Evolutionary conservation across 2,329 filamentous ascomycete species (phyloP).

Genomic region (Bipolaris oryzae): DNA sequence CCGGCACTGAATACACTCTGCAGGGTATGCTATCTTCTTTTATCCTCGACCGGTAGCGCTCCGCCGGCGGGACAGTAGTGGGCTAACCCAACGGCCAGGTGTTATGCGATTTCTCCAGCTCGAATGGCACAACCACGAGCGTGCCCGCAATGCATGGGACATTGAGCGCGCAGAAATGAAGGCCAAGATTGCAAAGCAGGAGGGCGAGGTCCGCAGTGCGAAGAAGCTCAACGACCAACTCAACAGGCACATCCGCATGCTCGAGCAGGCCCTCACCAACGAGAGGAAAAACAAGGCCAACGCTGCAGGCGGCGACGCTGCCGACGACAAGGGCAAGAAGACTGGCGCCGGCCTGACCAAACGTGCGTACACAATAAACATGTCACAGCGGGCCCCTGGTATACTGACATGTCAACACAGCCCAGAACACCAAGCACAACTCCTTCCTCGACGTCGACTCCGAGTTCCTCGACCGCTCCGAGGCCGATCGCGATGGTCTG

Average conservation of each 20-base stretch:
- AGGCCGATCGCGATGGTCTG: conserved; percentile 63
- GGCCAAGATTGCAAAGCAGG: conserved; percentile 90
- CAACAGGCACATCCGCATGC: conserved; percentile 86
- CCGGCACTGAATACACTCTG: conserved; percentile 73
- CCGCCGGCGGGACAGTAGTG: conserved; percentile 6
- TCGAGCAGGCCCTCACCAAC: conserved; percentile 86
- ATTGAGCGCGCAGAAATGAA: conserved; percentile 99
- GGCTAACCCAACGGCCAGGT: conserved; percentile 59
- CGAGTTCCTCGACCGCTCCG: conserved; percentile 51
- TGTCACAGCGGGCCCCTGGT: not conserved
- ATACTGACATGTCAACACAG: conserved; percentile 42
- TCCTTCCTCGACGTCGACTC: conserved; percentile 59
- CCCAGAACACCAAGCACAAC: conserved; percentile 55
- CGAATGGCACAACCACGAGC: conserved; percentile 98
- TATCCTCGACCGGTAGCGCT: conserved; percentile 1
- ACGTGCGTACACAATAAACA: conserved; percentile 24
- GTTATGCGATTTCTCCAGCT: conserved; percentile 99
- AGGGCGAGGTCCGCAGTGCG: conserved; percentile 84
- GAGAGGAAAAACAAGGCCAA: conserved; percentile 72
- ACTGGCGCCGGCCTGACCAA: conserved; percentile 31
- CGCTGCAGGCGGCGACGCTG: conserved; percentile 57
- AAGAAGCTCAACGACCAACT: conserved; percentile 88
- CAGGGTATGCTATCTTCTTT: conserved; percentile 60
- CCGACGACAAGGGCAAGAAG: conserved; percentile 48
- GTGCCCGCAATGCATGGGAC: conserved; percentile 97